Base-by-base conservation (phyloP, 2,329 filamentous ascomycete species). In the Chaetomiaceae sp. region DNA sequence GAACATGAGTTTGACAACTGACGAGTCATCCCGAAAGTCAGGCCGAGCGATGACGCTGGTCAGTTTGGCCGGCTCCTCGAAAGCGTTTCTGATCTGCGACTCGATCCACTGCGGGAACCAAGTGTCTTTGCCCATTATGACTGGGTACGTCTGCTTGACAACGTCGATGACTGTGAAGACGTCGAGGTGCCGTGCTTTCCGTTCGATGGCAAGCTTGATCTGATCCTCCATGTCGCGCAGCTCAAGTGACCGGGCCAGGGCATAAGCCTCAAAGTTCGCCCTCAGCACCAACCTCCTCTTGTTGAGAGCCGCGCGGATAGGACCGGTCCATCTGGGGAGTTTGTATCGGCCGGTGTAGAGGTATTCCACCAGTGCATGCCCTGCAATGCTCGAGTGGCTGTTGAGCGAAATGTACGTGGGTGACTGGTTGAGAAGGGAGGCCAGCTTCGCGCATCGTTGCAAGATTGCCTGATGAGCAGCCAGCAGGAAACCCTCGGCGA, bases 291-390 rank as follows among this genome's bases (percentile, higher is more conserved):
- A 17, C 1, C 48, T 27, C 27, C 22, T 20, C 15, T 19, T 12
- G 25, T 17, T 31, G 1, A 20, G 3, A 4, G 20, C 6, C 1
- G 43, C 20, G 7, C 38, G 20, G 4, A 17, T 17, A 6, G 33
- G 23, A 1, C 42, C 55, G 0, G 20, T 42, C 40, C 52, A 54
- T 8, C 34, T 20, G 14, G 53, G 48, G 1, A 45, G 17, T 1
- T 42, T 23, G 14, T 54, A 46, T 1, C 8, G 34, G 3, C 29
- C 43, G 1, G 43, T 54, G 50, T 61, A 62, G 17, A 62, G 55
- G 12, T 57, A 60, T 2, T 57, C 22, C 1, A 61, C 51, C 12
- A 61, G n/a, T 8, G 57, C 49, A 17, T 62, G 60, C 20, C 57
- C 57, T 3, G 50, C 57, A 2, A 37, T 47, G 33, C 14, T 7